Evolutionary conservation across 768 basidiomycete genomes (phyloP), one percentile per base, ranked within the genome.

Genomic region (Rhizopogon rudus): DNA sequence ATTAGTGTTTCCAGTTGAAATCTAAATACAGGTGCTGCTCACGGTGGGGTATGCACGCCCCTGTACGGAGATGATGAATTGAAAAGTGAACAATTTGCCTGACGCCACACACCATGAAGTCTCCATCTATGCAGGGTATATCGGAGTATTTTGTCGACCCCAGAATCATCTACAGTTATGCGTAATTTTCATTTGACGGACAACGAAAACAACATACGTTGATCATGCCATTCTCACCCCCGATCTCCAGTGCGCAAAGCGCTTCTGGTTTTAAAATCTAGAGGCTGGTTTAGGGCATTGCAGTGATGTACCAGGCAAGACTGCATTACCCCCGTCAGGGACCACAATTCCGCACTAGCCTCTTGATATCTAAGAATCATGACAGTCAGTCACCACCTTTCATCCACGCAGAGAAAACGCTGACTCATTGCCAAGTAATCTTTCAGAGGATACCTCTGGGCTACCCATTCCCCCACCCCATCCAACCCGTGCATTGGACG

Each of bases 201-300:
- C 9, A 53, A 46, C 29, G 46, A 39, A 40, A 45, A 45, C 40
- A 54, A 64, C 66, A 37, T 60, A 73, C 74, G 57, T 71, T 59
- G 71, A 70, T 70, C 71, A 79, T 73, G 35, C 77, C 77, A 53
- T 79, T 77, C 44, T 68, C 71, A 14, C 75, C 76, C 12, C 76
- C 78, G 41, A 79, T 77, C 61, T 75, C 73, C 35, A 71, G 16
- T 6, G 61, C 70, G 16, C 70, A 61, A 10, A 75, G 73, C 12
- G 73, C 76, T 17, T 63, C 64, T 6, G 68, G 68, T 48, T 71
- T 71, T 37, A 57, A 52, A 25, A 70, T 70, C 68, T 71, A 49
- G 31, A 49, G 51, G n/a, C 9, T 25, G 13, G 4, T 16, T 40
- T 43, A 64, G 54, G 56, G 52, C 22, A 28, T 5, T 2, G 40